These are phyloP conservation scores for Cercospora brassicicola DNA, from an alignment of 2,329 filamentous ascomycete genomes.

Conservation along the genomic window DNA sequence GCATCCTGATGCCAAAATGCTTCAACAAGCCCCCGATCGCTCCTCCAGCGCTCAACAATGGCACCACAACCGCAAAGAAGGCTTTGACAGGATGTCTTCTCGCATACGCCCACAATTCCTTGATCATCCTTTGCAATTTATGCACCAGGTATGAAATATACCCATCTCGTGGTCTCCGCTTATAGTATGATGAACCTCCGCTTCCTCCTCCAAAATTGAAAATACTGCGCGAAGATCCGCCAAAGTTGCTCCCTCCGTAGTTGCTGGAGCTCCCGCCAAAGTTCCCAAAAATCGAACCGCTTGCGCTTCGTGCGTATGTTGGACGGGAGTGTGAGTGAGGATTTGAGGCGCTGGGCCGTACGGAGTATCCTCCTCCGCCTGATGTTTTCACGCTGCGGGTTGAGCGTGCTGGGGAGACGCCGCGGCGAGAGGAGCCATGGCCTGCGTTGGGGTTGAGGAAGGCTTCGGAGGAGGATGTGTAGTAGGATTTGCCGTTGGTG, in stretches of 20 bases:
- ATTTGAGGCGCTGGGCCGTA: constrained; percentile 25
- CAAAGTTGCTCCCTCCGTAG: not conserved
- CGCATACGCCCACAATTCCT: constrained; percentile 78
- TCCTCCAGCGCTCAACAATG: constrained; percentile 75
- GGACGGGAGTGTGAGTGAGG: constrained; percentile 17
- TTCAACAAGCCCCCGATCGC: constrained; percentile 74
- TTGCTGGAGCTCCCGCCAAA: not conserved
- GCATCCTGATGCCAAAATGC: constrained; percentile 76
- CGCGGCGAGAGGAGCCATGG: constrained; percentile 19
- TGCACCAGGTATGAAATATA: constrained; percentile 73
- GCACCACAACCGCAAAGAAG: constrained; percentile 84
- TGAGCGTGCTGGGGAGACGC: constrained; percentile 28
- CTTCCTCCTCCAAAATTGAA: constrained; percentile 26
- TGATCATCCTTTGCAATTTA: constrained; percentile 75
- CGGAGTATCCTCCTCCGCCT: constrained; percentile 30
- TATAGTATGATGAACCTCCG: constrained; percentile 69
- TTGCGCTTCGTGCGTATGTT: constrained; percentile 19
- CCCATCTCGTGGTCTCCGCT: constrained; percentile 71
- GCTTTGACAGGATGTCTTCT: constrained; percentile 83
- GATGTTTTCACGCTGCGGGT: constrained; percentile 21
- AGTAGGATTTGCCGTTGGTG: constrained; percentile 28
- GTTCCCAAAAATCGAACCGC: constrained; percentile 29
- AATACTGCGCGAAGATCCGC: constrained; percentile 29
- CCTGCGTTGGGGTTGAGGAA: constrained; percentile 18
- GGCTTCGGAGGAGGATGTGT: constrained; percentile 29